Base-by-base conservation (phyloP, 768 basidiomycete genomes). In the Tricholomella constricta region DNA sequence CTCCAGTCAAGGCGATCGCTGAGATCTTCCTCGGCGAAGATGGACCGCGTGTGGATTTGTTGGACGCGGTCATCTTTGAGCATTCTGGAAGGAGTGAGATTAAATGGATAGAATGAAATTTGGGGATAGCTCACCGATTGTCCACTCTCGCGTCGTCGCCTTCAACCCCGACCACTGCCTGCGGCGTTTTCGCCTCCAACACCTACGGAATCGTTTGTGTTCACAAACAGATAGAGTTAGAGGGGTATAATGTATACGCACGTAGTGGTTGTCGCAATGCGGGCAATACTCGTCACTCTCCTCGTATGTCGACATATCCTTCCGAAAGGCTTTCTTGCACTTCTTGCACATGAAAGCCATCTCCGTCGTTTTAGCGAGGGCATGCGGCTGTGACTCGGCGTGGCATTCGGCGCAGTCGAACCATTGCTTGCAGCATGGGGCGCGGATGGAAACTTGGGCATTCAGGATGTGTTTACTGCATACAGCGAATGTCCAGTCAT, bases 211-310 rank as follows among this genome's bases (percentile, higher is more conserved):
- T 20, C 4, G 5, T 17, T 37, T 8, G 14, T 22, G 25, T 29
- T 37, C 6, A 32, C 12, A 49, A n/a, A n/a, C n/a, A n/a, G n/a
- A 47, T 14, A 15, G 19, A n/a, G 23, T 17, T 4, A 37, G 9
- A 9, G 19, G 22, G 12, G 32, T 27, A 20, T 9, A 29, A n/a
- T 10, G 34, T 7, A 25, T n/a, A 77, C 89, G 62, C 66, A 96
- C 97, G 68, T 95, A 99, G 66, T 95, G 95, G 67, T 98, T 98
- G 71, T 98, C 97, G 66, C 97, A 98, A 70, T 97, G 89, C 0
- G 96, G 97, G 67, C 97, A 98, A 67, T 87, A 98, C 71, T 99
- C 97, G 67, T 98, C 95, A 65, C 93, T 94, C 68, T 99, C 96
- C 62, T 98, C 96, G 64, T 92, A 98, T 6, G 69, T 71, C 0